Base-by-base conservation (phyloP, 257 asterid species). In the Echites panduratus region DNA sequence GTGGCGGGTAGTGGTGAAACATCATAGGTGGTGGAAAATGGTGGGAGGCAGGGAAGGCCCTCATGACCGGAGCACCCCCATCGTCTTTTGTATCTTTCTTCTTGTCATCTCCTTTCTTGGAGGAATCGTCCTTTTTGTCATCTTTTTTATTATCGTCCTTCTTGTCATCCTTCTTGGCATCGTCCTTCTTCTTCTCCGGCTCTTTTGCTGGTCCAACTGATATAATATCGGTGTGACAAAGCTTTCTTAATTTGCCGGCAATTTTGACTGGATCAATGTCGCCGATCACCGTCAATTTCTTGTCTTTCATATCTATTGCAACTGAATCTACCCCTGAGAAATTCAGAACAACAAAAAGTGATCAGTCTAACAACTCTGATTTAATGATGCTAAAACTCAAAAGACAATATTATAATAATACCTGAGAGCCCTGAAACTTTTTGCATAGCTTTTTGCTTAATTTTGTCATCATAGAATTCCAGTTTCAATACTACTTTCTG, bases 121-220 rank as follows among this genome's bases (percentile, higher is more conserved):
- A 22, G 11, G 59, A 22, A 27, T 62, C 76, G 14, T 47, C 70
- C 61, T 59, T 74, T 53, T 47, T 65, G 35, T 16, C 38, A 20
- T 65, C 66, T 58, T 22, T 40, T 52, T 7, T n/a, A 62, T 13
- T 41, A 41, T n/a, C 19, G 38, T 27, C n/a, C 81, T 88, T 85
- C 70, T 86, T 86, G 17, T 82, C 88, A 0, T 71, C 87, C 11
- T 83, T 83, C 53, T 80, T 76, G 26, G 66, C 41, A 5, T 77
- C 70, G 2, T 87, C 88, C 50, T 89, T 89, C 54, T 89, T 87
- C 87, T 89, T 89, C 14, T 89, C 94, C 0, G 92, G 89, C 78
- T 89, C 96, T 38, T 91, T 91, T 16, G 94, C 93, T 0, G 97
- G 94, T 58, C 96, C 97, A n/a, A 87, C 87, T 0, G 92, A 79